Percentiles rank a stretch among this genome's conserved stretches.
These are phyloP conservation scores for Rhizoclosmatium sp. DNA, from an alignment of 192 early-diverging fungal species.

Conservation along the genomic window DNA sequence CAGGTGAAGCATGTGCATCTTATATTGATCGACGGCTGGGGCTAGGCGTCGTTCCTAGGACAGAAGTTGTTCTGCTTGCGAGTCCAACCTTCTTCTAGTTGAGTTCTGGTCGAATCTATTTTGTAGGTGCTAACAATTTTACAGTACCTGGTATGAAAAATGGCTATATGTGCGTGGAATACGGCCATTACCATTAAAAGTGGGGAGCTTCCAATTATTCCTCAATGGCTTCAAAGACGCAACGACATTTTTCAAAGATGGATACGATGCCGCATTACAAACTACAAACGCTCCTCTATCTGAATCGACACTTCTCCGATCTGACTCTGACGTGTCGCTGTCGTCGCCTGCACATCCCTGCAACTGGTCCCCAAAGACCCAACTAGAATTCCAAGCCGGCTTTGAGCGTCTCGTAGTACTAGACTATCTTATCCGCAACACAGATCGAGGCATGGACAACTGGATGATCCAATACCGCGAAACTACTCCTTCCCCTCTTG, in stretches of 20 bases:
- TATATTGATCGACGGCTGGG: slow-evolving; percentile 77
- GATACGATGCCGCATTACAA: slow-evolving; percentile 49
- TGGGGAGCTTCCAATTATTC: slow-evolving; percentile 88
- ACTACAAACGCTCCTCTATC: not conserved
- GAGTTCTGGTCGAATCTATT: not conserved
- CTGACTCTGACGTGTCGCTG: not conserved
- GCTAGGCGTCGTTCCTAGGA: slow-evolving; percentile 83
- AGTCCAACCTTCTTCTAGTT: slow-evolving; percentile 84
- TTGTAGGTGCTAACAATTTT: not conserved
- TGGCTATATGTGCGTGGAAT: slow-evolving; percentile 49
- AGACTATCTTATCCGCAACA: slow-evolving; percentile 92
- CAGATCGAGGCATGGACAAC: slow-evolving; percentile 72
- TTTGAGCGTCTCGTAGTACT: slow-evolving; percentile 86
- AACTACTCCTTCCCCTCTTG: not conserved
- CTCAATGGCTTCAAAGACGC: slow-evolving; percentile 85
- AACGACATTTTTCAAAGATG: slow-evolving; percentile 77
- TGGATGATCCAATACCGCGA: slow-evolving; percentile 76
- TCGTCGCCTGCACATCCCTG: slow-evolving; percentile 44
- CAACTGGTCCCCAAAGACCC: slow-evolving; percentile 53
- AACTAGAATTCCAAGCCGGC: slow-evolving; percentile 61
- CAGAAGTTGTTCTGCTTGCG: slow-evolving; percentile 77
- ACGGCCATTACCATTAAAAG: slow-evolving; percentile 73
- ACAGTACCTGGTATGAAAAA: slow-evolving; percentile 44
- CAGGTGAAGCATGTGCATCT: slow-evolving; percentile 82
- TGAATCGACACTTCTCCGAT: not conserved